Base-by-base conservation (phyloP, 2,329 filamentous ascomycete species). In the Epichloe sylvatica region DNA sequence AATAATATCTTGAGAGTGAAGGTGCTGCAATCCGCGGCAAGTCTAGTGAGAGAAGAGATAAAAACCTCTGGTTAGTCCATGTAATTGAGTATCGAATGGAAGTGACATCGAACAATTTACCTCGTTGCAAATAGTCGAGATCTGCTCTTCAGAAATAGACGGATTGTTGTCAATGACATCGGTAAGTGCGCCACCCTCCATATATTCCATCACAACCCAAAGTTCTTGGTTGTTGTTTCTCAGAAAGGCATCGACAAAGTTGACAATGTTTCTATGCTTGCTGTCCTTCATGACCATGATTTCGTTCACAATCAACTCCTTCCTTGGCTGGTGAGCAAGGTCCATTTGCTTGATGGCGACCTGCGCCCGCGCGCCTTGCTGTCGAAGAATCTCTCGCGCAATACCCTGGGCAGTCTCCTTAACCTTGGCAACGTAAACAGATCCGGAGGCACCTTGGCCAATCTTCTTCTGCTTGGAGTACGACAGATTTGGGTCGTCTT, bases 391-490 rank as follows among this genome's bases (percentile, higher is more conserved):
- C 47, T 88, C 81, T 53, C 83, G 80, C 21, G 91, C 91, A 56
- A 86, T 79, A n/a, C 89, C 94, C n/a, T 81, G 77, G 2, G 91
- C 86, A 50, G 78, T 83, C 62, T 95, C 86, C 67, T 92, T 92
- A 54, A 98, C 86, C 63, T 94, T 92, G 55, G 92, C 92, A 54
- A 98, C 91, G 62, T 98, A 98, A 45, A 98, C 92, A 21, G 91
- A 97, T 51, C 92, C 92, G 54, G 92, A 98, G 50, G 92, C 92
- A 69, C 92, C 92, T 67, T 98, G 92, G 19, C 92, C 92, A 67
- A 98, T 97, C 77, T 98, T 98, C 78, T 96, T 96, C 70, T 97
- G 92, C 73, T 98, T 98, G 61, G 90, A 91, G 72, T 98, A 98
- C 23, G 90, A 95, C 56, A 94, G 74, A 60, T 94, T 85, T 48